Percentiles rank a stretch among this genome's conserved stretches.
Evolutionary conservation across 2,329 filamentous ascomycete species (phyloP).

Genomic region (Nemania serpens): DNA sequence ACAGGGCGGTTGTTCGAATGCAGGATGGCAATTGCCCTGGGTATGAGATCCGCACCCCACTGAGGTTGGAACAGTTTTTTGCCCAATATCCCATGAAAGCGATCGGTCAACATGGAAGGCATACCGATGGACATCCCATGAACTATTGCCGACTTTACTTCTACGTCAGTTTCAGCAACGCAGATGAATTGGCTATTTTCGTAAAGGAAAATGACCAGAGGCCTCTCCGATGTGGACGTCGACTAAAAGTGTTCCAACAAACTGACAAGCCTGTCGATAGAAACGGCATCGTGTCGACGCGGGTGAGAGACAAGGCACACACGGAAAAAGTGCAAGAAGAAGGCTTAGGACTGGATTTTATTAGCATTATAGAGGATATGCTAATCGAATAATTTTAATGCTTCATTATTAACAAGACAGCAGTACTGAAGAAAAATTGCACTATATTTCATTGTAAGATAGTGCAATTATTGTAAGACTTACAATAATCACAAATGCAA

Average conservation of each 20-base stretch:
- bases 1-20: conserved; percentile 12
- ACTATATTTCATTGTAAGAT: neutral
- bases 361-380: conserved; percentile 8
- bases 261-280: conserved; percentile 5
- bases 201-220: conserved; percentile 7
- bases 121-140: conserved; percentile 1
- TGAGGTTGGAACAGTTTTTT: conserved; percentile 9
- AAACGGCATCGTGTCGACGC: conserved; percentile 2
- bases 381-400: conserved; percentile 15
- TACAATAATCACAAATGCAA: no score
- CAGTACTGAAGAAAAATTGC: conserved; percentile 26
- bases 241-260: neutral
- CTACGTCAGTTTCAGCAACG: conserved; percentile 8
- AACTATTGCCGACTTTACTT: neutral
- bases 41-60: conserved; percentile 8
- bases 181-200: conserved; percentile 7
- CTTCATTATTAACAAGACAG: conserved; percentile 1
- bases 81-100: conserved; percentile 6
- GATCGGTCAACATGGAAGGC: conserved; percentile 5
- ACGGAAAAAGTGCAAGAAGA: conserved; percentile 7
- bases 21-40: conserved; percentile 8
- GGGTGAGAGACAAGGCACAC: conserved; percentile 6
- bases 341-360: conserved; percentile 7
- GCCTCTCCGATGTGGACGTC: conserved; percentile 1
- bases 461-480: no score